A percentile compares a stretch with the other conserved stretches of the same genome.
Conservation (phyloP, 805 yeast species). For the Metschnikowia orientalis region DNA sequence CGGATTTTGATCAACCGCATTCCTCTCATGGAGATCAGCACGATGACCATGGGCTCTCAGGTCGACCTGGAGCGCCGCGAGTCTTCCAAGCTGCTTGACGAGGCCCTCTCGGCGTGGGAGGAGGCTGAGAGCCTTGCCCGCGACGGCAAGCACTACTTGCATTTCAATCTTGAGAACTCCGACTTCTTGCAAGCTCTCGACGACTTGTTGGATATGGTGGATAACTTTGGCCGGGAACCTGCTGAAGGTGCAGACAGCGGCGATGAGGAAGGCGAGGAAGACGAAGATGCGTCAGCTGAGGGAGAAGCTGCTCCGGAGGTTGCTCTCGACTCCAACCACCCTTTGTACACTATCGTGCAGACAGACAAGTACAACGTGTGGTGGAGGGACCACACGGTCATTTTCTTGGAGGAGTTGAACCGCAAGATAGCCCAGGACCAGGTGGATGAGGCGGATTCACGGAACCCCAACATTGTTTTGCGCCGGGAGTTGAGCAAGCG, state of each 20-base stretch:
- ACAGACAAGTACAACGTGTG: conserved; percentile 48
- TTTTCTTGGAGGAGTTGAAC: conserved; percentile 30
- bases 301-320: too few species aligned
- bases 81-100: conserved; percentile 40
- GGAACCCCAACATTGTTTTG: conserved; percentile 20
- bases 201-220: conserved; percentile 64
- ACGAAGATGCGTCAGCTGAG: too few species aligned
- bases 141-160: conserved; percentile 21
- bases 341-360: conserved; percentile 42
- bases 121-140: conserved; percentile 33
- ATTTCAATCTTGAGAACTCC: conserved; percentile 40
- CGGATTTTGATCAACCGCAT: conserved; percentile 54
- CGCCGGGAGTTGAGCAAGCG: conserved; percentile 42
- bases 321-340: conserved; percentile 48
- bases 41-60: conserved; percentile 41
- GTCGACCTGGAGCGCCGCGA: conserved; percentile 24
- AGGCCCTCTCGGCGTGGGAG: conserved; percentile 45
- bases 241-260: conserved; percentile 51
- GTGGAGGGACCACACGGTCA: conserved; percentile 47
- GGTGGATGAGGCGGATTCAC: conserved; percentile 12
- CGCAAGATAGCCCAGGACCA: conserved; percentile 16
- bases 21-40: conserved; percentile 53
- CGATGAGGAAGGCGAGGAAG: conserved; percentile 45
- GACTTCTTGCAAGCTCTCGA: conserved; percentile 57
- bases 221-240: conserved; percentile 56